A percentile compares a stretch with the other conserved stretches of the same genome.
These are phyloP conservation scores for Claviceps sp. DNA, from an alignment of 2,329 filamentous ascomycete genomes.

Conservation along the genomic window DNA sequence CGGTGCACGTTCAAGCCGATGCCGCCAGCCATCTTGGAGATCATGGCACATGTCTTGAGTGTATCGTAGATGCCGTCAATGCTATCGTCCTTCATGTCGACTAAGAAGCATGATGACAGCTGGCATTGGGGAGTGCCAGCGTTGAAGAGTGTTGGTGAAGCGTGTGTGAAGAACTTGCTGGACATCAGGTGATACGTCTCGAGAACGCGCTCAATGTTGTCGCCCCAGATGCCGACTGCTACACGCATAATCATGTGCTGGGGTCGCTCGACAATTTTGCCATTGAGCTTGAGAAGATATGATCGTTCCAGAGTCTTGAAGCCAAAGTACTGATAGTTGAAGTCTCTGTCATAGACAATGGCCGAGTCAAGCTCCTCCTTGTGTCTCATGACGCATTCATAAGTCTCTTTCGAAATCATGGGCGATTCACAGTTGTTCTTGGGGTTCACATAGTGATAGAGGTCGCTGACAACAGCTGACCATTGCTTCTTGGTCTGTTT, in stretches of 20 bases:
- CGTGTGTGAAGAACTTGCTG: slow-evolving; percentile 95
- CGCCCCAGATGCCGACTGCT: slow-evolving; percentile 89
- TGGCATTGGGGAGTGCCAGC: slow-evolving; percentile 91
- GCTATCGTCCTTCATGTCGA: slow-evolving; percentile 99
- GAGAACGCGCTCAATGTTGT: slow-evolving; percentile 84
- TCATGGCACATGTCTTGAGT: slow-evolving; percentile 98
- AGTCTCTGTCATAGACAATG: slow-evolving; percentile 97
- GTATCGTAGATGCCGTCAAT: slow-evolving; percentile 99
- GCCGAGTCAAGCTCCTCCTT: slow-evolving; percentile 96
- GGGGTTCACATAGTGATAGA: slow-evolving; percentile 93
- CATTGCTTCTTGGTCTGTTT: slow-evolving; percentile 99
- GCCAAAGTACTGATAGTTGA: slow-evolving; percentile 99
- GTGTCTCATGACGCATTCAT: slow-evolving; percentile 89
- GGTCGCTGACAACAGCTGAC: slow-evolving; percentile 84
- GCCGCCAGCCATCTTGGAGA: slow-evolving; percentile 97
- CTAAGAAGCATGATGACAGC: slow-evolving; percentile 94
- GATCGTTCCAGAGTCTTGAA: slow-evolving; percentile 99
- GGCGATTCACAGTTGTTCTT: slow-evolving; percentile 73
- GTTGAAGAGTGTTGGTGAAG: slow-evolving; percentile 95
- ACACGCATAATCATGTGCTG: slow-evolving; percentile 99
- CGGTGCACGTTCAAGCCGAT: slow-evolving; percentile 95
- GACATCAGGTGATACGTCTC: slow-evolving; percentile 99
- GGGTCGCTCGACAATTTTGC: slow-evolving; percentile 91
- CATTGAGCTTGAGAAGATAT: slow-evolving; percentile 88
- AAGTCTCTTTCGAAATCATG: slow-evolving; percentile 88